Evolutionary conservation across 495 filamentous ascomycete genomes (phyloP).

Genomic region (Aspergillus cavernicola): DNA sequence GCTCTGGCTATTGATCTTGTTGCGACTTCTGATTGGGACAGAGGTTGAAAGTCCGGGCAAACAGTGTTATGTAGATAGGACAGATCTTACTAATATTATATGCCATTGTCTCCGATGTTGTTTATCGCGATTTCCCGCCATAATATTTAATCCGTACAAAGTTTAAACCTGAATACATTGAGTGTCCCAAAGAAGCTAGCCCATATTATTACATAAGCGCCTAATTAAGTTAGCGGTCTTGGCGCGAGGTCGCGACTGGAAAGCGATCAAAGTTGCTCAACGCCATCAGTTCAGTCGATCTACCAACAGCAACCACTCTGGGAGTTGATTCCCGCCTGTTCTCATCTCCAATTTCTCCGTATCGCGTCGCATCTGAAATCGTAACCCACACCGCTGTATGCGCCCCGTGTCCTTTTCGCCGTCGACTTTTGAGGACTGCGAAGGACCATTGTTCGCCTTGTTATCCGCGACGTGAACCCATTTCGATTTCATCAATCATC

Average conservation of each 20-base stretch:
- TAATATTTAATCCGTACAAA: no score
- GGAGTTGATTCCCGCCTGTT: background rate
- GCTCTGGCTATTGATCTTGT: no score
- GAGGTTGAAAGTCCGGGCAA: no score
- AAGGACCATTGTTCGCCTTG: slow-evolving; percentile 31
- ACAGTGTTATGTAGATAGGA: no score
- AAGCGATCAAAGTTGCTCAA: slow-evolving; percentile 16
- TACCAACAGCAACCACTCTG: background rate
- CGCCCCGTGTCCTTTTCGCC: slow-evolving; percentile 12
- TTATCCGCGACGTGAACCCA: slow-evolving; percentile 32
- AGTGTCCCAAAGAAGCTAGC: background rate
- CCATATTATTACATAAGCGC: slow-evolving; percentile 7
- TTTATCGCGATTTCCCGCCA: no score
- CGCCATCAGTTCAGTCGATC: slow-evolving; percentile 6
- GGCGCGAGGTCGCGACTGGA: slow-evolving; percentile 16
- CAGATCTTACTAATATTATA: no score
- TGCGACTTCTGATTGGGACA: no score
- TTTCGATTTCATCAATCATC: slow-evolving; percentile 13
- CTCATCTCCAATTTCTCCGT: background rate
- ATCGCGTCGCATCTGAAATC: background rate
- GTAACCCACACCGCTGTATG: slow-evolving; percentile 2
- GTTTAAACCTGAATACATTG: no score
- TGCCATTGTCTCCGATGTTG: no score
- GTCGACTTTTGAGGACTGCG: slow-evolving; percentile 17
- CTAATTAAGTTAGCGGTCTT: slow-evolving; percentile 6